Evolutionary conservation across 345 rosid species (phyloP), one percentile per base, ranked within the genome.

Genomic region (Eucalyptus curtisii): DNA sequence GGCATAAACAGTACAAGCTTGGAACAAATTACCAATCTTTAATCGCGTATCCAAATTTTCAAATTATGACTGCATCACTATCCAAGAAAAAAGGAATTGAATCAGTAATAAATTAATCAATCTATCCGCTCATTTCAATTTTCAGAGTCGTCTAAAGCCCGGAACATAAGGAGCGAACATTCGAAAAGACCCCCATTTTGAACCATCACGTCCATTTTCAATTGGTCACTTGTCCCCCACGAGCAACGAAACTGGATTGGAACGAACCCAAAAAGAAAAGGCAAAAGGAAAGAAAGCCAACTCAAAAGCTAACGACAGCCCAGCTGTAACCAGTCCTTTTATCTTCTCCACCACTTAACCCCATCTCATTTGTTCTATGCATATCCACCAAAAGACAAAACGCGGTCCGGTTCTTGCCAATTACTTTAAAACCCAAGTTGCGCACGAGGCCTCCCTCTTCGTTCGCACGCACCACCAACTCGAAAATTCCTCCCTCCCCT

Each of bases 61-160:
- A 59, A 27, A 59, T 59, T 27, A 59, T 25, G 68, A 16, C 15
- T 1, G 0, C 15, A 0, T 13, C 16, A 6, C 33, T 61, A 59
- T 5, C 0, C 66, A 27, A 59, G 66, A 59, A 27, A 59, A 59
- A 59, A 59, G 31, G 15, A 61, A 61, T 1, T 0, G 1, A 61
- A 6, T 27, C 6, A 13, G 8, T 30, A 27, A 61, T 61, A 61
- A 61, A 12, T 61, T 5, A 25, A 59, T 12, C 7, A 13, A 64
- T 7, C 19, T 14, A 37, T 37, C 6, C 4, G 0, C 25, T 2
- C 4, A 5, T 19, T 71, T 37, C 25, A 5, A 0, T 71, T 71
- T 37, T 2, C 7, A 33, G 1, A 4, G 42, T 17, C 13, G 17
- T 14, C 14, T n/a, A 14, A 14, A n/a, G 76, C 44, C 13, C 24